Evolutionary conservation across 2,329 filamentous ascomycete species (phyloP).

Genomic region (Gyromitra esculenta): DNA sequence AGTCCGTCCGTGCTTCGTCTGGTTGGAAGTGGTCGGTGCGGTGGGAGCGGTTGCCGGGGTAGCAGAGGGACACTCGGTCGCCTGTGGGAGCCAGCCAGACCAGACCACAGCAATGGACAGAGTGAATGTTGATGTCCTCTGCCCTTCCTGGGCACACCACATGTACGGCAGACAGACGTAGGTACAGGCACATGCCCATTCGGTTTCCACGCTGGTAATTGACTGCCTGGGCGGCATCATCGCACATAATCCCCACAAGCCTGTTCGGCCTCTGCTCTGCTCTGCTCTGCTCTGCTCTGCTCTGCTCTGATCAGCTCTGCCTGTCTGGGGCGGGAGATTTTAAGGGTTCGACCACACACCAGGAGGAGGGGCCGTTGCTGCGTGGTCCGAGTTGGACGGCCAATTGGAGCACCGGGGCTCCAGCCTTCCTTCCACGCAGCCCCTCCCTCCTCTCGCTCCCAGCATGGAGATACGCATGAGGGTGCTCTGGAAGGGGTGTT

Average conservation of each 20-base stretch:
- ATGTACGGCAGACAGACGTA: no score
- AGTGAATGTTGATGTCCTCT: no score
- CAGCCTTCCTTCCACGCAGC: not conserved
- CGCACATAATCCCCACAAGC: constrained; percentile 20
- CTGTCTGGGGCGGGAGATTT: not conserved
- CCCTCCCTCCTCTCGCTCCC: no score
- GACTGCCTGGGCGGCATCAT: constrained; percentile 14
- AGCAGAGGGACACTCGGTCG: no score
- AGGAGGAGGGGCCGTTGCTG: constrained; percentile 20
- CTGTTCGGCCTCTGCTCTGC: not conserved
- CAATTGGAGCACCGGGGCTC: constrained; percentile 10
- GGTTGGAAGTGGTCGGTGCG: constrained; percentile 30
- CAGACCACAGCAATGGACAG: no score
- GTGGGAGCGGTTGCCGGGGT: not conserved
- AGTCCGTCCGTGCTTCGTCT: not conserved
- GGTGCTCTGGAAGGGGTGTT: not conserved
- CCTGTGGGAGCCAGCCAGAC: no score
- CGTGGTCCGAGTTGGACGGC: constrained; percentile 38
- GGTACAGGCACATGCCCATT: constrained; percentile 5
- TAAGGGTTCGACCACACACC: not conserved
- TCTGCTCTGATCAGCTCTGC: not conserved
- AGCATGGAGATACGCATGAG: not conserved
- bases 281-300: no score
- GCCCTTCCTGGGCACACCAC: no score
- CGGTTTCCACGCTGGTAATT: constrained; percentile 14